Percentiles rank a stretch among this genome's conserved stretches.
phyloP scores from a whole-genome alignment of 306 rosid species.

The Coriaria nepalensis region DNA sequence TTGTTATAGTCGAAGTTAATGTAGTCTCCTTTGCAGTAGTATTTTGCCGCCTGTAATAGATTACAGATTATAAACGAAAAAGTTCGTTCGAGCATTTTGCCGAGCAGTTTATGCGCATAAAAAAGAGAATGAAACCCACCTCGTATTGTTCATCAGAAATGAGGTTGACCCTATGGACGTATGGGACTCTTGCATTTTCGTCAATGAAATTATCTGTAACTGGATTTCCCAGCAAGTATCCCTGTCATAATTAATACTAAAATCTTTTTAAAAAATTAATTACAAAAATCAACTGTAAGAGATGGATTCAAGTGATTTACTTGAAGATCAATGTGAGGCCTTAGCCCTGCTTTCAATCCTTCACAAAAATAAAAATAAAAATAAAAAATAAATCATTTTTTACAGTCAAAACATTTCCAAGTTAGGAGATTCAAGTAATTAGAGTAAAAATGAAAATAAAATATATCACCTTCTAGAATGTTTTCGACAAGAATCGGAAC shows the following conservation, averaged over 20 bases:
- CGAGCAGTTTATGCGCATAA: not conserved
- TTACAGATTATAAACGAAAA: too few relatives aligned
- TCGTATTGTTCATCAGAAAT: not conserved
- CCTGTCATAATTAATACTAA: not conserved
- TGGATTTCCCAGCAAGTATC: not conserved
- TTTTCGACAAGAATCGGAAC: conserved; percentile 37
- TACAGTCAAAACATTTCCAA: too few relatives aligned
- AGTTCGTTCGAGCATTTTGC: not conserved
- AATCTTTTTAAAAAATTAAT: too few relatives aligned
- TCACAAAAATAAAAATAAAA: too few relatives aligned
- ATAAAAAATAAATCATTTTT: too few relatives aligned
- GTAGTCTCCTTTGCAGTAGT: conserved; percentile 1
- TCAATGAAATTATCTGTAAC: not conserved
- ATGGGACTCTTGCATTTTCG: not conserved
- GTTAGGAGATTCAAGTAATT: too few relatives aligned
- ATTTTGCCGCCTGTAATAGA: not conserved
- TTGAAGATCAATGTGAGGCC: too few relatives aligned
- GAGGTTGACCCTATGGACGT: not conserved
- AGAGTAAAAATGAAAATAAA: not conserved
- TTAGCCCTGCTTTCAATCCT: too few relatives aligned
- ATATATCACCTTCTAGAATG: conserved; percentile 37
- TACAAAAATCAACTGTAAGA: too few relatives aligned
- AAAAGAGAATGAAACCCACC: not conserved
- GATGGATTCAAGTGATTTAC: too few relatives aligned
- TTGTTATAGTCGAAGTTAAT: not conserved